A percentile compares a stretch with the other conserved stretches of the same genome.
These are phyloP conservation scores for Metschnikowia proteae DNA, from an alignment of 805 yeast species.

Conservation along the genomic window DNA sequence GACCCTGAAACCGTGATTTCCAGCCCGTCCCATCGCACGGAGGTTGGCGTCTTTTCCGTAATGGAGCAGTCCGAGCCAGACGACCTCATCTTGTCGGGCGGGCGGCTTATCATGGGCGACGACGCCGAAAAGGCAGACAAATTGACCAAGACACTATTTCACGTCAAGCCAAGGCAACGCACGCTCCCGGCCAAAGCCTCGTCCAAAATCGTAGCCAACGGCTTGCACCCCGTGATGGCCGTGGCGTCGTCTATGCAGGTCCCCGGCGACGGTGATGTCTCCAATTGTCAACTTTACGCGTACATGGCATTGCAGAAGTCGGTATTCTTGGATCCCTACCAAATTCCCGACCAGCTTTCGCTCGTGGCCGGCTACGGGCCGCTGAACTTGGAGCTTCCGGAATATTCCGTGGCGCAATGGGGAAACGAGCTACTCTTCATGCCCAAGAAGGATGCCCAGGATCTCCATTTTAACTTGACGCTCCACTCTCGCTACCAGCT, in stretches of 20 bases:
- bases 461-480: conserved; percentile 17
- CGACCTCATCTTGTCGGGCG: conserved; percentile 36
- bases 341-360: conserved; percentile 24
- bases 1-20: neutral
- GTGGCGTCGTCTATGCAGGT: conserved; percentile 10
- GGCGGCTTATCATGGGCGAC: conserved; percentile 28
- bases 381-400: conserved; percentile 39
- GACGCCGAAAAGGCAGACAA: conserved; percentile 8
- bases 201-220: conserved; percentile 20
- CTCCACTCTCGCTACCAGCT: conserved; percentile 40
- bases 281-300: conserved; percentile 30
- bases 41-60: conserved; percentile 35
- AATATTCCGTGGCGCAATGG: conserved; percentile 35
- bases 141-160: conserved; percentile 35
- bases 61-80: conserved; percentile 28
- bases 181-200: neutral
- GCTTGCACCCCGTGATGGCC: conserved; percentile 36
- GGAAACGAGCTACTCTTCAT: conserved; percentile 38
- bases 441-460: conserved; percentile 13
- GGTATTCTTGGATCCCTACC: conserved; percentile 38
- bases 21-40: conserved; percentile 19
- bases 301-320: conserved; percentile 30
- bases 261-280: conserved; percentile 23
- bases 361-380: conserved; percentile 30
- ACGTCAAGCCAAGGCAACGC: conserved; percentile 39